Conservation (phyloP, 2,329 filamentous ascomycete species). For the Dichotomopilus funicola region DNA sequence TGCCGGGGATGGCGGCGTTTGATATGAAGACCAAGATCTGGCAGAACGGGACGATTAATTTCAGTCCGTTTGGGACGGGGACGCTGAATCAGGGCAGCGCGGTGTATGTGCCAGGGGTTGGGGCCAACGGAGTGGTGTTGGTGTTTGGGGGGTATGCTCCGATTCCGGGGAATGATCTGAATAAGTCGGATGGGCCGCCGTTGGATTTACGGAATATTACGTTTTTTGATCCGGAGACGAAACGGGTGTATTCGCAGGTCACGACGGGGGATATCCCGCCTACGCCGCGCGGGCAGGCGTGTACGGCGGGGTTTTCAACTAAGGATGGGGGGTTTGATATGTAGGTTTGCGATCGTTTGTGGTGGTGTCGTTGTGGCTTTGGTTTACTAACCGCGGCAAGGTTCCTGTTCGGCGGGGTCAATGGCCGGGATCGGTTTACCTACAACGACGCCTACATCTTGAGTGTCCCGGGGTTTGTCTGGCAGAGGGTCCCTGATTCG, state of each 20-base stretch:
- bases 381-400: background rate
- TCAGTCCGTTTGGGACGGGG: slow-evolving; percentile 8
- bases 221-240: slow-evolving; percentile 17
- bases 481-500: slow-evolving; percentile 10
- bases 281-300: slow-evolving; percentile 5
- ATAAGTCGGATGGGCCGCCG: background rate
- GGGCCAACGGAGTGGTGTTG: slow-evolving; percentile 12
- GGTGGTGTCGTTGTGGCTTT: background rate
- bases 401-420: slow-evolving; percentile 14
- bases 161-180: background rate
- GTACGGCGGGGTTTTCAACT: slow-evolving; percentile 6
- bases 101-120: slow-evolving; percentile 10
- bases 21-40: slow-evolving; percentile 13
- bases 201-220: slow-evolving; percentile 15
- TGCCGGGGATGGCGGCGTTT: slow-evolving; percentile 17
- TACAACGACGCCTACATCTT: slow-evolving; percentile 18
- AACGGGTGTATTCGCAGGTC: slow-evolving; percentile 10
- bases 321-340: slow-evolving; percentile 16
- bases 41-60: slow-evolving; percentile 11
- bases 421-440: background rate
- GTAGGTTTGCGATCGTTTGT: background rate
- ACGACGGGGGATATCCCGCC: slow-evolving; percentile 11
- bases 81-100: slow-evolving; percentile 4
- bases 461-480: slow-evolving; percentile 19
- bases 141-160: slow-evolving; percentile 11